Base-by-base conservation (phyloP, 441 rosid species). In the Biscutella auriculata region DNA sequence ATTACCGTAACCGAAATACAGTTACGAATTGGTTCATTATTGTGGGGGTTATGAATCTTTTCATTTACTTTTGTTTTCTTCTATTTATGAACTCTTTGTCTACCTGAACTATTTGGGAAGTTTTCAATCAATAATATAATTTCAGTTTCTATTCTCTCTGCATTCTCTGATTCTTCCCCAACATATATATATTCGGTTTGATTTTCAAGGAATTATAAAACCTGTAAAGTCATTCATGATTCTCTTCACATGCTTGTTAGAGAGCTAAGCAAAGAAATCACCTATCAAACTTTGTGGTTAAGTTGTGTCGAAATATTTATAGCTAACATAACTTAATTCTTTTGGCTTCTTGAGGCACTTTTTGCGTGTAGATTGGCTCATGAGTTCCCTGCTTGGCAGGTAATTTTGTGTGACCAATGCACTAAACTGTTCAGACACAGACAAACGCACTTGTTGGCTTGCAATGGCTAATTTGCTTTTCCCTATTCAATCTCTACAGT, bases 321-420 rank as follows among this genome's bases (percentile, higher is more conserved):
- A 21, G 12, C 62, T 62, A 49, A 44, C 36, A 1, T 12, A 11
- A 35, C 21, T 8, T 63, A n/a, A 6, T 13, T 30, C 6, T 26
- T 30, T 17, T 35, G 41, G 15, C 9, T 30, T 12, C 68, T 41
- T 39, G 73, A 92, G 98, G 96, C 57, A 80, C 85, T n/a, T 65
- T 92, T 92, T 80, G 88, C 95, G 46, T 76, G 83, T 39, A 79
- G 96, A 67, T 66, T 92, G 57, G 91, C 94, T n/a, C 77, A 76
- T 60, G 96, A 81, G 69, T 92, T 84, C 69, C 96, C 98, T 30
- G 69, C 80, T 33, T 92, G 98, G 98, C 98, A 92, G 98, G 98
- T 84, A 48, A n/a, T n/a, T 36, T 13, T 6, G 8, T 27, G 17
- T 40, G 2, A 2, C 6, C n/a, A 1, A 49, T 39, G 25, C 12